Conservation (phyloP, 164 flowering plant species). For the Aristolochia californica region DNA sequence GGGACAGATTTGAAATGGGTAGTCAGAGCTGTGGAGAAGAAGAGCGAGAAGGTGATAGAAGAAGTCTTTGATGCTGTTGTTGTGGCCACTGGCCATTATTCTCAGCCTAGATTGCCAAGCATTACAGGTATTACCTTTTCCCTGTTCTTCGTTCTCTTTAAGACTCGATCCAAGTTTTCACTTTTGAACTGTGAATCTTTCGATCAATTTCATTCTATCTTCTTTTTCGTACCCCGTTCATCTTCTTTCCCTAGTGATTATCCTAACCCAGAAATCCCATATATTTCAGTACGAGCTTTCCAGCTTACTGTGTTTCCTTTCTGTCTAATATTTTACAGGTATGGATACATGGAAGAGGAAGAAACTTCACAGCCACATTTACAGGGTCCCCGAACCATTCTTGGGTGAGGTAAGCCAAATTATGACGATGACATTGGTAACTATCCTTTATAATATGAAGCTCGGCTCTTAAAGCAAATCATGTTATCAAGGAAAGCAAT, state of each 20-base stretch:
- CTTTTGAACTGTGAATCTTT: no score
- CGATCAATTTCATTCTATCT: neutral
- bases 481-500: no score
- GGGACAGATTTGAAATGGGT: slow-evolving; percentile 56
- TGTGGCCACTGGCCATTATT: slow-evolving; percentile 85
- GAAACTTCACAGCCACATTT: slow-evolving; percentile 81
- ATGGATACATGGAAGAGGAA: slow-evolving; percentile 79
- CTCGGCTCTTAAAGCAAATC: neutral
- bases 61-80: slow-evolving; percentile 90
- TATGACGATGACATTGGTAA: neutral
- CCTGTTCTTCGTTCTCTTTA: neutral
- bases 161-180: no score
- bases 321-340: slow-evolving; percentile 23
- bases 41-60: slow-evolving; percentile 29
- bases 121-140: slow-evolving; percentile 49
- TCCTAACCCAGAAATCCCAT: no score
- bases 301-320: neutral
- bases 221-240: no score
- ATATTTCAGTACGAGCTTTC: no score
- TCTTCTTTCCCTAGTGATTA: no score
- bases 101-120: slow-evolving; percentile 67
- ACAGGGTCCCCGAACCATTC: slow-evolving; percentile 66
- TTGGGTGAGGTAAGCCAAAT: slow-evolving; percentile 39
- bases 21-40: slow-evolving; percentile 38
- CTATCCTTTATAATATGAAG: neutral